phyloP scores from a whole-genome alignment of 148 eudicot species.

The Salicornia ramosissima region DNA sequence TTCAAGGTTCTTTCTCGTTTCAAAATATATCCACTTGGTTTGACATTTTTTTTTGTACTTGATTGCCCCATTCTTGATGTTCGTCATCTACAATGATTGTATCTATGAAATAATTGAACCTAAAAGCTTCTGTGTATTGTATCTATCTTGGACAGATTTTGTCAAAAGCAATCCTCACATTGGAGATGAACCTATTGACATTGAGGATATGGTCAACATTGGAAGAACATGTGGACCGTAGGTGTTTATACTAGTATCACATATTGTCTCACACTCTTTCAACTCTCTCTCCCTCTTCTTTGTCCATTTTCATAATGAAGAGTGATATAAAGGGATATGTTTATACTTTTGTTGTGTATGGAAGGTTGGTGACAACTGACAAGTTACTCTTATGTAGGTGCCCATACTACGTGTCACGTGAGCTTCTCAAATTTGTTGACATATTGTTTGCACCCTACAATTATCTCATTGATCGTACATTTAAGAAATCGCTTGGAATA shows the following conservation, averaged over 20 bases:
- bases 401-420: slow-evolving; percentile 90
- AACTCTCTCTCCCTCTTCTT: not conserved
- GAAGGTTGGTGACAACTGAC: not conserved
- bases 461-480: slow-evolving; percentile 80
- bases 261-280: not conserved
- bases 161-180: slow-evolving; percentile 63
- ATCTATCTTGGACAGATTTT: slow-evolving; percentile 43
- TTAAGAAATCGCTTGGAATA: slow-evolving; percentile 59
- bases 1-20: not conserved
- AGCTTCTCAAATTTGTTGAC: slow-evolving; percentile 83
- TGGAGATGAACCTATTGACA: slow-evolving; percentile 95
- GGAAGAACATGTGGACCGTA: slow-evolving; percentile 95
- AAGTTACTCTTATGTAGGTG: slow-evolving; percentile 47
- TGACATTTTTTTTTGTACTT: not conserved
- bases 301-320: slow-evolving; percentile 1
- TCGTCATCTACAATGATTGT: not conserved
- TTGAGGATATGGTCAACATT: slow-evolving; percentile 90
- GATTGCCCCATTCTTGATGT: not conserved
- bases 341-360: not conserved
- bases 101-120: not conserved
- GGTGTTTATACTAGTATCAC: slow-evolving; percentile 30
- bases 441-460: slow-evolving; percentile 95
- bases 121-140: slow-evolving; percentile 4
- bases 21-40: not conserved
- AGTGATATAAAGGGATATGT: not conserved